A percentile compares a stretch with the other conserved stretches of the same genome.
Conservation (phyloP, 1,139 yeast genomes). For the Sugiyamaella sp. region DNA sequence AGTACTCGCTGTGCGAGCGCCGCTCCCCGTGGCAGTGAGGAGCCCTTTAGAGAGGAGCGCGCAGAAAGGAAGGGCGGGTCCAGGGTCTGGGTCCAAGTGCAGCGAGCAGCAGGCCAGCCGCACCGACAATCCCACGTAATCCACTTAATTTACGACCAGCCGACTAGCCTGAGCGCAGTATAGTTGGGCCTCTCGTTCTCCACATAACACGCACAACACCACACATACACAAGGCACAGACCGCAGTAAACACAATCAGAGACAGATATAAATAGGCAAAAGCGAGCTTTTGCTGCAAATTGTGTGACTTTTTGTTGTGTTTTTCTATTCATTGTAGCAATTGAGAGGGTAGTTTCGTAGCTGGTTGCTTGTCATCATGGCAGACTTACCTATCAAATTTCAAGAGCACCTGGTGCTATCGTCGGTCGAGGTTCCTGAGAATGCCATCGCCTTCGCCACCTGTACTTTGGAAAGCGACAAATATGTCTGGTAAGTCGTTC, state of each 20-base stretch:
- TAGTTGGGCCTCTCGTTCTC: not conserved
- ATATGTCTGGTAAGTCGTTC: conserved; percentile 56
- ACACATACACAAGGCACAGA: not conserved
- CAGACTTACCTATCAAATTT: conserved; percentile 92
- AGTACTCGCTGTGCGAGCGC: too few species aligned
- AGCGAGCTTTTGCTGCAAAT: not conserved
- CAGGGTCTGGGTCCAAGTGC: too few species aligned
- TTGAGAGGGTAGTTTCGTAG: conserved; percentile 10
- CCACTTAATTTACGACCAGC: conserved; percentile 4
- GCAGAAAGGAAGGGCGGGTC: too few species aligned
- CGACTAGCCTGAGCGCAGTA: not conserved
- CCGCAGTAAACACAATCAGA: not conserved
- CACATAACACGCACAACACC: not conserved
- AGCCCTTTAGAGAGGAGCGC: too few species aligned
- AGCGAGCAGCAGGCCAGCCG: conserved; percentile 7
- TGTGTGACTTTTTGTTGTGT: not conserved
- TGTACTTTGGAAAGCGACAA: conserved; percentile 93
- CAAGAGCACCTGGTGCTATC: conserved; percentile 92
- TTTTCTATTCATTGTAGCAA: not conserved
- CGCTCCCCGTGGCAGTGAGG: too few species aligned
- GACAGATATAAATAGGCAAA: not conserved
- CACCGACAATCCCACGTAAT: conserved; percentile 15
- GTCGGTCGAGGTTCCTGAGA: conserved; percentile 78
- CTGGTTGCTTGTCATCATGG: conserved; percentile 18
- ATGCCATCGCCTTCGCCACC: conserved; percentile 87